phyloP scores from a whole-genome alignment of 257 asterid species.

The Buddleja alternifolia region DNA sequence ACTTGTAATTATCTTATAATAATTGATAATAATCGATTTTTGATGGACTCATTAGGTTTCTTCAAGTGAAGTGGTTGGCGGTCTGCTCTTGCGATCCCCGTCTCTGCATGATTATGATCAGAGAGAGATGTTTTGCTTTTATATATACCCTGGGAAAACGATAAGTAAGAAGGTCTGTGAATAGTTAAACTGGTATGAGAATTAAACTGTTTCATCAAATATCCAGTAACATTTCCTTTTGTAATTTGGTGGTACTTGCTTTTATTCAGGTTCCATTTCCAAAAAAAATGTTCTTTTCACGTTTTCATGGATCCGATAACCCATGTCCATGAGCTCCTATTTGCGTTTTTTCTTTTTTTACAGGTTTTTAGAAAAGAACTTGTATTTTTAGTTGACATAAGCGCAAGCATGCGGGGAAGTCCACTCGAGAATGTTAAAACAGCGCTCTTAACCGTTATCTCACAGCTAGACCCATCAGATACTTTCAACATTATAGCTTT shows the following conservation, averaged over 20 bases:
- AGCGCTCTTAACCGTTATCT: slow-evolving; percentile 58
- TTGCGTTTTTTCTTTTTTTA: slow-evolving; percentile 11
- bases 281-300: background rate
- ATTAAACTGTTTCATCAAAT: background rate
- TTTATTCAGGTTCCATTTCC: background rate
- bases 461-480: slow-evolving; percentile 60
- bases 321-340: background rate
- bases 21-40: slow-evolving; percentile 15
- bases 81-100: slow-evolving; percentile 71
- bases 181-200: background rate
- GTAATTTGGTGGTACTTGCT: background rate
- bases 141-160: slow-evolving; percentile 64
- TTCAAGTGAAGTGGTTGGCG: slow-evolving; percentile 58
- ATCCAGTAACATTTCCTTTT: background rate
- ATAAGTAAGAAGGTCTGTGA: slow-evolving; percentile 51
- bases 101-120: slow-evolving; percentile 70
- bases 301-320: background rate
- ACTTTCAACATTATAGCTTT: slow-evolving; percentile 72
- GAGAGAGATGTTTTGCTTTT: slow-evolving; percentile 81
- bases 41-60: slow-evolving; percentile 59
- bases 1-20: background rate
- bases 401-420: slow-evolving; percentile 76
- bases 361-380: slow-evolving; percentile 80
- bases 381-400: slow-evolving; percentile 68
- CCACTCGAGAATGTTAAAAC: slow-evolving; percentile 66